A percentile compares a stretch with the other conserved stretches of the same genome.
These are phyloP conservation scores for Quercus variabilis DNA, from an alignment of 306 rosid species.

Conservation along the genomic window DNA sequence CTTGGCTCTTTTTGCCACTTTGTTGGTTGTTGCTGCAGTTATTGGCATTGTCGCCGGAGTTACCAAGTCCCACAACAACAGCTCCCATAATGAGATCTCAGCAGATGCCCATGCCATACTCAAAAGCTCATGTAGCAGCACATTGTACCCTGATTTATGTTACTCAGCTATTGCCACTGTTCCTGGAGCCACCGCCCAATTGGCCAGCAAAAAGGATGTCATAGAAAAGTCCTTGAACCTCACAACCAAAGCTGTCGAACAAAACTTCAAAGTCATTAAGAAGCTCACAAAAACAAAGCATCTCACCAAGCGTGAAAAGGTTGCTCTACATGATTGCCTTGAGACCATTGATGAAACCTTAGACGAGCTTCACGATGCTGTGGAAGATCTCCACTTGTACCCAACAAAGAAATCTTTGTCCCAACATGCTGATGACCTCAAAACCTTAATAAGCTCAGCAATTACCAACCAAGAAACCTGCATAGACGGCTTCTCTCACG, in stretches of 20 bases:
- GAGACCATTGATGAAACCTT: conserved; percentile 64
- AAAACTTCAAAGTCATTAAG: conserved; percentile 40
- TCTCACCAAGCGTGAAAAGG: conserved; percentile 50
- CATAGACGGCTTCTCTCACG: conserved; percentile 81
- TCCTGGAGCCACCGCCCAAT: conserved; percentile 27
- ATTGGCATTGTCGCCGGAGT: conserved; percentile 49
- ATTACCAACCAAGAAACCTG: conserved; percentile 88
- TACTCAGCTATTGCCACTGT: conserved; percentile 49
- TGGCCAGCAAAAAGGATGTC: conserved; percentile 41
- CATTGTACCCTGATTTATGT: conserved; percentile 72
- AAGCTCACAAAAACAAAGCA: conserved; percentile 22
- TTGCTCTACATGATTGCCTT: conserved; percentile 67
- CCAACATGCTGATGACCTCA: conserved; percentile 68
- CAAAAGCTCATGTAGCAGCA: conserved; percentile 51
- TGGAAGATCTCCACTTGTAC: conserved; percentile 34
- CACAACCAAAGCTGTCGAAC: conserved; percentile 40
- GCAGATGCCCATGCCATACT: conserved; percentile 44
- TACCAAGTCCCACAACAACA: conserved; percentile 12
- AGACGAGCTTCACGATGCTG: conserved; percentile 48
- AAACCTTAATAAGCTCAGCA: conserved; percentile 67
- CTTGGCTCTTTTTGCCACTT: conserved; percentile 30
- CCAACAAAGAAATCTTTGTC: conserved; percentile 45
- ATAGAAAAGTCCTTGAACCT: conserved; percentile 42
- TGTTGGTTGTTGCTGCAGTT: conserved; percentile 36
- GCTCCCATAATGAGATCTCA: not conserved